A percentile compares a stretch with the other conserved stretches of the same genome.
These are phyloP conservation scores for Macrocybe gigantea DNA, from an alignment of 768 basidiomycete species.

Conservation along the genomic window DNA sequence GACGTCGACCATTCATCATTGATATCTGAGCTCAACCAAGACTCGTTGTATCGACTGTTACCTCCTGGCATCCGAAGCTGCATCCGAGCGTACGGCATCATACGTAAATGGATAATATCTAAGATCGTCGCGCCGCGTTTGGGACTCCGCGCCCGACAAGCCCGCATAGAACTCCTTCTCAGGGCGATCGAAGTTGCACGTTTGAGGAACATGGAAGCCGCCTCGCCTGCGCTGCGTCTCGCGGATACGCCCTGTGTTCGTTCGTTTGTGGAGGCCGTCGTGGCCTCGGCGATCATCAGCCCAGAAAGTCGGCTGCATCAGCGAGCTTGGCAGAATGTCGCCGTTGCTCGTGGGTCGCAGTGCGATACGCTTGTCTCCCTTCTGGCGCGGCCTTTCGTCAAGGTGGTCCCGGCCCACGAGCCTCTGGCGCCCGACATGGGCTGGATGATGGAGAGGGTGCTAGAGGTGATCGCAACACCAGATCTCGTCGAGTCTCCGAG, in stretches of 20 bases:
- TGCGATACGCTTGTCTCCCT: slow-evolving; percentile 59
- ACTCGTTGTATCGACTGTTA: slow-evolving; percentile 65
- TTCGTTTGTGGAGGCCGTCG: slow-evolving; percentile 76
- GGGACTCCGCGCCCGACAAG: slow-evolving; percentile 58
- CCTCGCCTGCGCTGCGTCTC: slow-evolving; percentile 26
- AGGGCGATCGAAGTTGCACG: slow-evolving; percentile 73
- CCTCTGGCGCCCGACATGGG: slow-evolving; percentile 70
- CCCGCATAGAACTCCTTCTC: slow-evolving; percentile 67
- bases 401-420: slow-evolving; percentile 38
- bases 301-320: slow-evolving; percentile 74
- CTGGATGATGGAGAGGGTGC: slow-evolving; percentile 77
- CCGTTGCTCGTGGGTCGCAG: slow-evolving; percentile 49
- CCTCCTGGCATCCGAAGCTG: slow-evolving; percentile 75
- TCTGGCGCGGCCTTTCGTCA: slow-evolving; percentile 43
- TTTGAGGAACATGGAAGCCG: slow-evolving; percentile 43
- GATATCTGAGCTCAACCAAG: slow-evolving; percentile 66
- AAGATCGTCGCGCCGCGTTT: slow-evolving; percentile 62
- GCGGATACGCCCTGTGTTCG: slow-evolving; percentile 61
- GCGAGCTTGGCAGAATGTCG: slow-evolving; percentile 76
- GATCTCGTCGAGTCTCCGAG: slow-evolving; percentile 55
- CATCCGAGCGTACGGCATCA: slow-evolving; percentile 66
- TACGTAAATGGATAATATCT: slow-evolving; percentile 75
- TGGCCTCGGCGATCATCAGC: slow-evolving; percentile 72
- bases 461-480: slow-evolving; percentile 72
- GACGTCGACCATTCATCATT: slow-evolving; percentile 69